Percentiles rank a stretch among this genome's conserved stretches.
These are phyloP conservation scores for Eimeria zaria DNA, from an alignment of 169 alveolate genomes.

Conservation along the genomic window DNA sequence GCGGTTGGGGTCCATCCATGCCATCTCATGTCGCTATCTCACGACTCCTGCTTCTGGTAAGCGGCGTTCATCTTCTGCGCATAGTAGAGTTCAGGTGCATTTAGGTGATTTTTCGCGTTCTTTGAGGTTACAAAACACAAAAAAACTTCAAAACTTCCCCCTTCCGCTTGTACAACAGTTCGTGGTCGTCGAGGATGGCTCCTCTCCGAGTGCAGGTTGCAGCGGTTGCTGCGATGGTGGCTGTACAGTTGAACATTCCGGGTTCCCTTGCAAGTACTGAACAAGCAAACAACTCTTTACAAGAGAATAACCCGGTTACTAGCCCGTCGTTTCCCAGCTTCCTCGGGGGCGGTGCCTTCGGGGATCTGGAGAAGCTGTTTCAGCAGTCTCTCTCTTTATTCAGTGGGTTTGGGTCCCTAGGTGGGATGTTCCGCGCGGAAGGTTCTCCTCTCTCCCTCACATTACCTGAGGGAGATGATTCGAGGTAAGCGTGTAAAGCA, in stretches of 20 bases:
- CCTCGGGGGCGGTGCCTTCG: constrained; percentile 3
- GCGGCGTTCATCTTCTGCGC: neutral
- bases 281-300: neutral
- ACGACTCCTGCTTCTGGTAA: neutral
- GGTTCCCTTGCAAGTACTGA: neutral
- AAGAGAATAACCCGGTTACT: neutral
- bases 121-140: neutral
- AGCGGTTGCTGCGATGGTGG: constrained; percentile 45
- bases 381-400: neutral
- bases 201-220: constrained; percentile 58
- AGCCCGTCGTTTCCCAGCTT: neutral
- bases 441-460: neutral
- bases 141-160: neutral
- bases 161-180: neutral
- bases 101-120: neutral
- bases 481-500: neutral
- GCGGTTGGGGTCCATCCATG: constrained; percentile 33
- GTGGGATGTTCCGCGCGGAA: neutral
- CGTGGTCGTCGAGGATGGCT: constrained; percentile 6
- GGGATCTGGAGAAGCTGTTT: neutral
- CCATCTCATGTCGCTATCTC: neutral
- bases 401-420: neutral
- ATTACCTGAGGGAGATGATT: neutral
- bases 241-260: constrained; percentile 7
- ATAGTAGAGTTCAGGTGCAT: neutral